These are phyloP conservation scores for Apophysomyces trapeziformis DNA, from an alignment of 371 early-diverging fungal genomes.

Conservation along the genomic window DNA sequence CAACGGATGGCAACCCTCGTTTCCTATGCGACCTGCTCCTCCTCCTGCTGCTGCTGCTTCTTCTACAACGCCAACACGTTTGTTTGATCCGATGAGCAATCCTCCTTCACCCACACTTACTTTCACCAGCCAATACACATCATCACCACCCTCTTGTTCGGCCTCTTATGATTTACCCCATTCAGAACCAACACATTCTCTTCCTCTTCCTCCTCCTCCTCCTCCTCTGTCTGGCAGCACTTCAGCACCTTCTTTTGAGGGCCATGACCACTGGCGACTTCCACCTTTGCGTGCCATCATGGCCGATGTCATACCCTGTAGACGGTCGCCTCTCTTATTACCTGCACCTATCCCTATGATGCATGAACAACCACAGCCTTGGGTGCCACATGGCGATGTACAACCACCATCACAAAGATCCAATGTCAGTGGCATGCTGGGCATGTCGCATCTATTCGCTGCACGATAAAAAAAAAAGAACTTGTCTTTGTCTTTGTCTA, in stretches of 20 bases:
- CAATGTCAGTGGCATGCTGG: conserved; percentile 3
- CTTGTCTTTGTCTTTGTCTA: not conserved
- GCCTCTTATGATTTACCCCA: not conserved
- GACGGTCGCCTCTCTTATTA: conserved; percentile 2
- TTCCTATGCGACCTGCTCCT: not conserved
- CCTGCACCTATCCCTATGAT: not conserved
- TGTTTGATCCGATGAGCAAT: not conserved
- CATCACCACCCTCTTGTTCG: conserved; percentile 17
- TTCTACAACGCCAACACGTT: not conserved
- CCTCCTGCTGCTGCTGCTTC: not conserved
- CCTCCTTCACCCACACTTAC: conserved; percentile 1
- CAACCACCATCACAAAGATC: not conserved
- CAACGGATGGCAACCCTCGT: conserved; percentile 2
- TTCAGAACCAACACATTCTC: not conserved
- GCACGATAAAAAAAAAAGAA: not conserved
- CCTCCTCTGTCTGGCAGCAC: not conserved
- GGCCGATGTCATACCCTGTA: conserved; percentile 13
- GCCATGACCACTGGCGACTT: conserved; percentile 12
- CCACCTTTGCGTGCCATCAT: conserved; percentile 22
- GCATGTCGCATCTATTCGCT: conserved; percentile 3
- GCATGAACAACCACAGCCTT: conserved; percentile 6
- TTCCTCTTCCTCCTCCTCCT: too few relatives aligned
- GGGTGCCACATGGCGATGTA: conserved; percentile 3
- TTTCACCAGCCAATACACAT: conserved; percentile 10
- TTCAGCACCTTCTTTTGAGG: not conserved